Evolutionary conservation across 225 moss, liverwort and hornwort species (phyloP).

Genomic region (Lunularia cruciata): DNA sequence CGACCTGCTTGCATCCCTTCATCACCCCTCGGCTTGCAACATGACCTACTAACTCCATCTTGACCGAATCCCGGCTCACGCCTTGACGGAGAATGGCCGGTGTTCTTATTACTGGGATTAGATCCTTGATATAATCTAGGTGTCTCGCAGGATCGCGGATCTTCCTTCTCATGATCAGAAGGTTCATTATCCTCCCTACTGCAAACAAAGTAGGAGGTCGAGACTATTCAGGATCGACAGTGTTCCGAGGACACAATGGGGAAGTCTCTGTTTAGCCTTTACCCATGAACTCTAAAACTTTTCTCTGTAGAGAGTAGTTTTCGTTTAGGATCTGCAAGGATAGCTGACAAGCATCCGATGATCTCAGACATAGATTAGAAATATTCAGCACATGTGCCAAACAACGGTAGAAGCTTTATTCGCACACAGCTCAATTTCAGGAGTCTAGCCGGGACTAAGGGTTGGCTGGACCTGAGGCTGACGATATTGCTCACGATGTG

Average conservation of each 20-base stretch:
- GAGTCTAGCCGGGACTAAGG: no score
- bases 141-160: conserved; percentile 37
- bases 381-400: no score
- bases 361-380: no score
- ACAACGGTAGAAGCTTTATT: no score
- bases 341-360: no score
- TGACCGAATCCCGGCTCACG: conserved; percentile 35
- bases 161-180: conserved; percentile 52
- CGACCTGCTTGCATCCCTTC: conserved; percentile 5
- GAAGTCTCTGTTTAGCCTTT: no score
- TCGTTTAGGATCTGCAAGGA: no score
- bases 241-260: no score
- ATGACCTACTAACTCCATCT: conserved; percentile 46
- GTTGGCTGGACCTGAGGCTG: conserved; percentile 54
- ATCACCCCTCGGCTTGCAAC: conserved; percentile 31
- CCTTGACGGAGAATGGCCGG: conserved; percentile 22
- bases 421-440: no score
- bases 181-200: conserved; percentile 68
- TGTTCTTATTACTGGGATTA: conserved; percentile 28
- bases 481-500: conserved; percentile 93
- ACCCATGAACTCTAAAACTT: no score
- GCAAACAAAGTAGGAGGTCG: conserved; percentile 24
- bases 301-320: no score
- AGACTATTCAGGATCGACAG: no score
- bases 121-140: conserved; percentile 39